These are phyloP conservation scores for Hypoxylon sp. DNA, from an alignment of 2,329 filamentous ascomycete species.

Conservation along the genomic window DNA sequence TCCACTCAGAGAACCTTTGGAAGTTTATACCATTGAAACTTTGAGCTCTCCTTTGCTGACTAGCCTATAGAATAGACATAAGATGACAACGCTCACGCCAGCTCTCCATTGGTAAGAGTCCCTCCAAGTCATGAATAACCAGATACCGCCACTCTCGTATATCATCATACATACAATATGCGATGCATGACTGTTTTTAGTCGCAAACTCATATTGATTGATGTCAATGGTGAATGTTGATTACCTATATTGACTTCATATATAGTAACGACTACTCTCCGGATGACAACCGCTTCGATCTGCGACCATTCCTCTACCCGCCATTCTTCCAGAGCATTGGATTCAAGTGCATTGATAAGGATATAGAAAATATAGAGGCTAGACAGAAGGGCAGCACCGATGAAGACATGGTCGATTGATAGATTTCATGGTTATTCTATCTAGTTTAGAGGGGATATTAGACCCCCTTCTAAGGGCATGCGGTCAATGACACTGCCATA, in stretches of 20 bases:
- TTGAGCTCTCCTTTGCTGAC: background rate
- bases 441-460: background rate
- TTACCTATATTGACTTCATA: background rate
- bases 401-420: constrained; percentile 10
- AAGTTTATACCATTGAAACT: background rate
- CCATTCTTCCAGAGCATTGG: constrained; percentile 55
- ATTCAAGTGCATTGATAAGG: constrained; percentile 60
- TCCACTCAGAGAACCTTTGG: background rate
- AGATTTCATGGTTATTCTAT: background rate
- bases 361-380: constrained; percentile 54
- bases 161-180: background rate
- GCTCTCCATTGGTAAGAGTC: constrained; percentile 62
- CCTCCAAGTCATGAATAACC: background rate
- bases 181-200: too few relatives aligned
- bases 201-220: background rate
- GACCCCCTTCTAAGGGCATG: background rate
- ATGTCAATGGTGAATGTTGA: background rate
- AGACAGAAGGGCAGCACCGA: constrained; percentile 8
- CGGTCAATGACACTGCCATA: background rate
- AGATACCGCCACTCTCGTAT: background rate
- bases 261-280: constrained; percentile 55
- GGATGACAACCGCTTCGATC: constrained; percentile 62
- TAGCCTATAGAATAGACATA: constrained; percentile 68
- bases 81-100: constrained; percentile 74
- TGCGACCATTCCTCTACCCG: constrained; percentile 59